These are phyloP conservation scores for Geotrichum carabidarum DNA, from an alignment of 1,139 yeast genomes.

Conservation along the genomic window DNA sequence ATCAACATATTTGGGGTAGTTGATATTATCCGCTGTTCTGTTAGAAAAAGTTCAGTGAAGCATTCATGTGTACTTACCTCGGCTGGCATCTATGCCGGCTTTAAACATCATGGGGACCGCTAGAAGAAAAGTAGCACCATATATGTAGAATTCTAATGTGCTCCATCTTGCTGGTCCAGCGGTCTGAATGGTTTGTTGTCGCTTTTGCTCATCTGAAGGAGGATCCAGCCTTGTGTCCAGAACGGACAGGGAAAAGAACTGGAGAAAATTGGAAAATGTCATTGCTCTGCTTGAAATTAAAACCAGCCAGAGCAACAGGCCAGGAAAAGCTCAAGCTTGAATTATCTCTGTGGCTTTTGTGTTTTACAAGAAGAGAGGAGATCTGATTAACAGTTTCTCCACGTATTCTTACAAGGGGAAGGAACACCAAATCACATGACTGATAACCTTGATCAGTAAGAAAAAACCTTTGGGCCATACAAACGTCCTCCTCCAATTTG, in stretches of 20 bases:
- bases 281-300: not conserved
- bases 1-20: constrained; percentile 59
- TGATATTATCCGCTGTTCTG: constrained; percentile 56
- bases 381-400: not conserved
- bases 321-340: not conserved
- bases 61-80: constrained; percentile 29
- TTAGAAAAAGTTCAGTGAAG: constrained; percentile 1
- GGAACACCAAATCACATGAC: no score
- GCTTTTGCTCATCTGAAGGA: constrained; percentile 45
- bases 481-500: no score
- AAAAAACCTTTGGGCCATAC: no score
- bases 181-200: constrained; percentile 40
- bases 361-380: not conserved
- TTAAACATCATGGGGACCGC: constrained; percentile 78
- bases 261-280: constrained; percentile 17
- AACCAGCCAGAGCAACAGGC: not conserved
- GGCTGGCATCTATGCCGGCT: constrained; percentile 77
- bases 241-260: constrained; percentile 61
- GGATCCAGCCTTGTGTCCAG: constrained; percentile 70
- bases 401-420: not conserved
- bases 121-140: constrained; percentile 55
- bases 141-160: constrained; percentile 66
- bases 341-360: not conserved
- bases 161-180: constrained; percentile 64
- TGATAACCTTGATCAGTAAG: no score